A percentile compares a stretch with the other conserved stretches of the same genome.
These are phyloP conservation scores for Quercus cerris DNA, from an alignment of 306 rosid species.

Conservation along the genomic window DNA sequence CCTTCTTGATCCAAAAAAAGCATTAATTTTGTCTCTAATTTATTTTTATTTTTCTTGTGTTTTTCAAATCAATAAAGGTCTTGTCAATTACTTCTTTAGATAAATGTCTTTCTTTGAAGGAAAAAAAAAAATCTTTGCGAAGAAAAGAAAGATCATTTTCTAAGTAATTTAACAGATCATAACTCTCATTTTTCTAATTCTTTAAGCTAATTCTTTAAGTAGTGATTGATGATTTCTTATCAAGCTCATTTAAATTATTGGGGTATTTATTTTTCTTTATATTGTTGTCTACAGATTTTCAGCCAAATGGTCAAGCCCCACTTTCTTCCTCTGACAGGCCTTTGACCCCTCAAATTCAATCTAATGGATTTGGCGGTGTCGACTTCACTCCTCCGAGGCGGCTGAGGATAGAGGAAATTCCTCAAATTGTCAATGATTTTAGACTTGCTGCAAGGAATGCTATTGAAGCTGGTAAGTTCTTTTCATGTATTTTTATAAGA, in stretches of 20 bases:
- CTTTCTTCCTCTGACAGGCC: slow-evolving; percentile 55
- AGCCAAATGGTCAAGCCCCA: slow-evolving; percentile 49
- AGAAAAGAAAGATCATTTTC: too few species aligned
- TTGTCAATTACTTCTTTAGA: too few species aligned
- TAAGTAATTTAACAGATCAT: too few species aligned
- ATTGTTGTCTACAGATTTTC: slow-evolving; percentile 38
- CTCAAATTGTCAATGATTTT: slow-evolving; percentile 45
- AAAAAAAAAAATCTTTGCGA: too few species aligned
- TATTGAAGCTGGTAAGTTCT: slow-evolving; percentile 56
- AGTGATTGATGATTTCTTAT: background rate
- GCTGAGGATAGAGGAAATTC: slow-evolving; percentile 48
- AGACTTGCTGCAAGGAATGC: slow-evolving; percentile 53
- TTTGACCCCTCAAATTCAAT: slow-evolving; percentile 21
- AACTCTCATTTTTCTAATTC: too few species aligned
- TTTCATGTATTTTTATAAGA: background rate
- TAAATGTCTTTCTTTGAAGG: too few species aligned
- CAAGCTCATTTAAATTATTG: background rate
- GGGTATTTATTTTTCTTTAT: background rate
- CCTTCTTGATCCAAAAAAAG: too few species aligned
- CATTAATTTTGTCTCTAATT: too few species aligned
- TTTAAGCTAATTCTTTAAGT: too few species aligned
- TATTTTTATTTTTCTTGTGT: too few species aligned
- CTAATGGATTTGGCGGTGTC: slow-evolving; percentile 21
- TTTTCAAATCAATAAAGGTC: too few species aligned
- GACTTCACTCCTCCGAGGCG: slow-evolving; percentile 51